Conservation (phyloP, 179 eudicot species). For the Corrigiola litoralis region DNA sequence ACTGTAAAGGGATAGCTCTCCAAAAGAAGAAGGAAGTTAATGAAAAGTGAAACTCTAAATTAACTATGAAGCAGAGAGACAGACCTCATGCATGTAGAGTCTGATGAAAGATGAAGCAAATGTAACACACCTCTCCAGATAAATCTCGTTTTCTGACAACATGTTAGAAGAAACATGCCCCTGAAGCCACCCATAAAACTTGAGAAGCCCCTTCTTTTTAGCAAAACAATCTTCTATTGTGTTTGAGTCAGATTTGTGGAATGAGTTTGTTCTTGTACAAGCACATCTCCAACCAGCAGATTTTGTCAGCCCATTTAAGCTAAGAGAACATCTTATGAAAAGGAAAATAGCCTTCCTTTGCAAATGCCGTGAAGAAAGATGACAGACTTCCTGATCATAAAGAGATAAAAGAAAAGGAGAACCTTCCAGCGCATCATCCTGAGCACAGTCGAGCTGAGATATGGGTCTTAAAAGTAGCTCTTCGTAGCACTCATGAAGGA, state of each 20-base stretch:
- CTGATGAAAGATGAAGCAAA: constrained; percentile 63
- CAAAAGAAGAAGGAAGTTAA: too few relatives aligned
- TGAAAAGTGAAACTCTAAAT: not conserved
- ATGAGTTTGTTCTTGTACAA: constrained; percentile 28
- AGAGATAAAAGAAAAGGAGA: constrained; percentile 57
- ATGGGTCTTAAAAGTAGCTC: constrained; percentile 54
- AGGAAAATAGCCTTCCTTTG: constrained; percentile 70
- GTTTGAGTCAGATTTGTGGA: constrained; percentile 19
- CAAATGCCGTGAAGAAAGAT: constrained; percentile 43
- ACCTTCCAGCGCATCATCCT: constrained; percentile 49
- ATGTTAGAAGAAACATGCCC: constrained; percentile 38
- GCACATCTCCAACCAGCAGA: constrained; percentile 23
- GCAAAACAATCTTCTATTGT: constrained; percentile 22
- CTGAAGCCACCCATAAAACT: constrained; percentile 65
- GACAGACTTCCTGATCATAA: constrained; percentile 20
- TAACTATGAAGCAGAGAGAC: not conserved
- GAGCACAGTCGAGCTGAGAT: constrained; percentile 22
- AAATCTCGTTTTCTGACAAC: constrained; percentile 22
- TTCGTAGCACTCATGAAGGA: constrained; percentile 53
- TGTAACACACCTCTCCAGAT: constrained; percentile 37
- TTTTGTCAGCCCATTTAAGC: constrained; percentile 38
- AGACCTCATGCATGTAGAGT: constrained; percentile 76
- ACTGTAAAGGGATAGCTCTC: too few relatives aligned
- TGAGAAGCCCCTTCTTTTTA: constrained; percentile 43
- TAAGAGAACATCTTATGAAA: constrained; percentile 58